Evolutionary conservation across 73 alveolate genomes (phyloP).

Genomic region (Vitrella brassicaformis): DNA sequence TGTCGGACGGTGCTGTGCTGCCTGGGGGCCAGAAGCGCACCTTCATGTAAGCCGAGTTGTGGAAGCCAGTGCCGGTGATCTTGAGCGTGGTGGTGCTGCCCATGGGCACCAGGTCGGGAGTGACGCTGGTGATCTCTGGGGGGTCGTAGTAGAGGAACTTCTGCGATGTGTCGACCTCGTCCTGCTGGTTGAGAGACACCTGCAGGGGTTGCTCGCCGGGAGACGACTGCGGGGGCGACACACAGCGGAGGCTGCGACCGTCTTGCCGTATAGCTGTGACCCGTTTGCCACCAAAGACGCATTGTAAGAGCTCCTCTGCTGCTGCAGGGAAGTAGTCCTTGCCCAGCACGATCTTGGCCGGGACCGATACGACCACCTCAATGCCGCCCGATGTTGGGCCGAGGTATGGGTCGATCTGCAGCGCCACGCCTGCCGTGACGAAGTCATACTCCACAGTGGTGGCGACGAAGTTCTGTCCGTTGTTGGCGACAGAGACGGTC

Average conservation of each 20-base stretch:
- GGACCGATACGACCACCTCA: conserved; percentile 5
- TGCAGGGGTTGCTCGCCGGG: no score
- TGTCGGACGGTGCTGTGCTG: no score
- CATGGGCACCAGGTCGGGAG: neutral
- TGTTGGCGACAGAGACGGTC: conserved; percentile 19
- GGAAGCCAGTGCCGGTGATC: conserved; percentile 10
- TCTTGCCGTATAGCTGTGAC: no score
- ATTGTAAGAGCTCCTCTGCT: neutral
- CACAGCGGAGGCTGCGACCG: no score
- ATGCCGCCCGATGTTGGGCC: conserved; percentile 27
- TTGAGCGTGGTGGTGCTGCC: neutral
- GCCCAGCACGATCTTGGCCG: conserved; percentile 10
- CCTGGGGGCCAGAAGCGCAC: conserved; percentile 31
- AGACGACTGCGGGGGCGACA: no score
- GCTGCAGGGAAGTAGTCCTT: conserved; percentile 23
- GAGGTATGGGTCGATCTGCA: conserved; percentile 23
- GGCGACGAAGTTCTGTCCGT: conserved; percentile 28
- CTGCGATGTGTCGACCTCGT: conserved; percentile 7
- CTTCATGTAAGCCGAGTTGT: conserved; percentile 18
- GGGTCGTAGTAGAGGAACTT: conserved; percentile 27
- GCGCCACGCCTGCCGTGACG: no score
- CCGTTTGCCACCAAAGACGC: no score
- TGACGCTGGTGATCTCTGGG: conserved; percentile 2
- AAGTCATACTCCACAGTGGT: no score
- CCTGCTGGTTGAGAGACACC: neutral